phyloP scores from a whole-genome alignment of 2,329 filamentous ascomycete species.

The Apiospora marii region DNA sequence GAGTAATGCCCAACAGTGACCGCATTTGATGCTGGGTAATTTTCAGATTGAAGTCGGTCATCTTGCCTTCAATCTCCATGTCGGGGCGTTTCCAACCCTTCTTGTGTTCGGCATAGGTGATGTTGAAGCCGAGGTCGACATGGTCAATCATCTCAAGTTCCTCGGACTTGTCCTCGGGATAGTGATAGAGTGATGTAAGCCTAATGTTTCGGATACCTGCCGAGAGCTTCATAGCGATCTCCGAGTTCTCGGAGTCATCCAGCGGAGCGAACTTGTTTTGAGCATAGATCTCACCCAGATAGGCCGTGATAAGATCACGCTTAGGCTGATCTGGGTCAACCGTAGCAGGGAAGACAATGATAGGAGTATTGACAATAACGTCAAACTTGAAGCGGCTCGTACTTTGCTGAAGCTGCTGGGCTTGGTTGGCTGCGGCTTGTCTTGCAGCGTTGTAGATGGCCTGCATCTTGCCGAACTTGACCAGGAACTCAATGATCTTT shows the following conservation, averaged over 20 bases:
- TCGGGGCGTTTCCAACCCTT: slow-evolving; percentile 82
- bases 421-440: slow-evolving; percentile 92
- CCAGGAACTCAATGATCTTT: slow-evolving; percentile 96
- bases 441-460: slow-evolving; percentile 97
- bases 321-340: slow-evolving; percentile 73
- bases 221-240: slow-evolving; percentile 87
- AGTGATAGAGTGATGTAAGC: slow-evolving; percentile 89
- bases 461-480: slow-evolving; percentile 99
- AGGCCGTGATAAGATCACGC: slow-evolving; percentile 87
- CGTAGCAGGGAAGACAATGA: slow-evolving; percentile 89
- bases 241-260: slow-evolving; percentile 76
- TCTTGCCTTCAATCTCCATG: slow-evolving; percentile 86
- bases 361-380: slow-evolving; percentile 91
- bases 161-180: slow-evolving; percentile 74
- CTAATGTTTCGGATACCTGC: slow-evolving; percentile 92
- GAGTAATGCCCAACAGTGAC: slow-evolving; percentile 86
- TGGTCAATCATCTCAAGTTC: slow-evolving; percentile 97
- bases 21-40: slow-evolving; percentile 92
- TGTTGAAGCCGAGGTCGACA: slow-evolving; percentile 90
- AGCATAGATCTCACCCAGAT: slow-evolving; percentile 96
- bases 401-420: slow-evolving; percentile 90
- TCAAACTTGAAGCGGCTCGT: slow-evolving; percentile 94
- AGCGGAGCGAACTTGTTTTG: slow-evolving; percentile 91
- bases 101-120: slow-evolving; percentile 90
- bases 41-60: slow-evolving; percentile 92